Base-by-base conservation (phyloP, 2,329 filamentous ascomycete genomes). In the Xylariaceae sp. region DNA sequence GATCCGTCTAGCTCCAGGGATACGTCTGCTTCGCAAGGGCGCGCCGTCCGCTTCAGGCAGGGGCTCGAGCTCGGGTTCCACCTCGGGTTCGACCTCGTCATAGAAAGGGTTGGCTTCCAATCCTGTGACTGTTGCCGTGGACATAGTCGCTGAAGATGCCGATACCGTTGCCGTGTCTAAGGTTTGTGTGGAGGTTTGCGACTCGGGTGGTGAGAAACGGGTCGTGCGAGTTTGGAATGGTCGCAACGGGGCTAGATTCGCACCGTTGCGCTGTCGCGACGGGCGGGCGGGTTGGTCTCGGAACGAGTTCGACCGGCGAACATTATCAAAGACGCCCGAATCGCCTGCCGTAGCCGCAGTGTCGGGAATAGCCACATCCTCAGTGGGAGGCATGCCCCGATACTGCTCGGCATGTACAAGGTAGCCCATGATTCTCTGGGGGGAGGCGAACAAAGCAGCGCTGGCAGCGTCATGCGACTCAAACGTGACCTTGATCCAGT, bases 401-500 rank as follows among this genome's bases (percentile, higher is more conserved):
- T 89, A 92, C 35, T 80, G 78, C 74, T 92, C 88, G 44, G 88
- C 89, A 67, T 84, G 85, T 30, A 92, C 85, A 10, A 88, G 73
- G 69, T 88, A 80, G 9, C 88, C 88, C 57, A 89, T 78, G 61
- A 92, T 84, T 60, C 81, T 81, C 73, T 91, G 87, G 0, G 89
- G 89, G 55, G 88, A 90, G 56, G 83, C 82, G 69, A 82, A 88
- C 48, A 87, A 76, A 18, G 89, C 89, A 9, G 84, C 79, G 60
- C 89, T 87, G 17, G 88, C 89, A 1, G 88, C 86, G 65, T 88
- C 82, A 53, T 82, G 80, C 48, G 86, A 89, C 74, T 91, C 89
- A 68, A 91, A 92, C 0, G 89, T 92, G 57, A 92, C 80, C 73
- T 92, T 92, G 68, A 97, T 91, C 93, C 93, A 97, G 77, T 96